Conservation (phyloP, 768 basidiomycete species). For the Multifurca ochricompacta region DNA sequence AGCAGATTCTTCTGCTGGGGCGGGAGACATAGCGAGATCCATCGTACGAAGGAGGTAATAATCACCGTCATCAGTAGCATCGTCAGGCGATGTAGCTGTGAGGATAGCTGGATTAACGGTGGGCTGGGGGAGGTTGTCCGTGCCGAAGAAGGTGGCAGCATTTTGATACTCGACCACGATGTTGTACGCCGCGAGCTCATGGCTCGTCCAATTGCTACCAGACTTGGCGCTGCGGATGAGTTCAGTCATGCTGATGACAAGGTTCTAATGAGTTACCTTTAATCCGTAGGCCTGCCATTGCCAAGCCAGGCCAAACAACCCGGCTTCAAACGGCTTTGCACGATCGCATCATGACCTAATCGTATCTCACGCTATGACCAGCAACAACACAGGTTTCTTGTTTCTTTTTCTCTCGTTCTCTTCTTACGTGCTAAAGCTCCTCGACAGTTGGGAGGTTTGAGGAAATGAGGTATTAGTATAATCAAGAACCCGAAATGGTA, state of each 20-base stretch:
- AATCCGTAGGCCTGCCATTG: too few relatives aligned
- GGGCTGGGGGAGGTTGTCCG: background rate
- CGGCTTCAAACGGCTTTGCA: too few relatives aligned
- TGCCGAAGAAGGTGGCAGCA: background rate
- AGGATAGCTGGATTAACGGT: conserved; percentile 12
- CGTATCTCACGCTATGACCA: too few relatives aligned
- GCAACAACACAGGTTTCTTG: too few relatives aligned
- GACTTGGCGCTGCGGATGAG: background rate
- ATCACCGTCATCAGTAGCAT: conserved; percentile 3
- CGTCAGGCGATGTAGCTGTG: background rate
- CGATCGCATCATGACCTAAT: too few relatives aligned
- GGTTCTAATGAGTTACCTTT: too few relatives aligned
- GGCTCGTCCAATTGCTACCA: background rate
- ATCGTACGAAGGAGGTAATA: conserved; percentile 11
- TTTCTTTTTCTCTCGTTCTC: too few relatives aligned
- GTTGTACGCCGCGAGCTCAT: background rate
- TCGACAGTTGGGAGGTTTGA: too few relatives aligned
- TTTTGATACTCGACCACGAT: background rate
- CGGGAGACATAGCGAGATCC: conserved; percentile 16
- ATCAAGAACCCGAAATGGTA: too few relatives aligned
- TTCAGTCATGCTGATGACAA: background rate
- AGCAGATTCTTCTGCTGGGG: conserved; percentile 13
- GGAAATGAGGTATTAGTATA: too few relatives aligned
- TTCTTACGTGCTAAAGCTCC: too few relatives aligned
- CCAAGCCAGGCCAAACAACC: too few relatives aligned